phyloP scores from a whole-genome alignment of 2,329 filamentous ascomycete genomes.

The Chaetomiaceae sp. region DNA sequence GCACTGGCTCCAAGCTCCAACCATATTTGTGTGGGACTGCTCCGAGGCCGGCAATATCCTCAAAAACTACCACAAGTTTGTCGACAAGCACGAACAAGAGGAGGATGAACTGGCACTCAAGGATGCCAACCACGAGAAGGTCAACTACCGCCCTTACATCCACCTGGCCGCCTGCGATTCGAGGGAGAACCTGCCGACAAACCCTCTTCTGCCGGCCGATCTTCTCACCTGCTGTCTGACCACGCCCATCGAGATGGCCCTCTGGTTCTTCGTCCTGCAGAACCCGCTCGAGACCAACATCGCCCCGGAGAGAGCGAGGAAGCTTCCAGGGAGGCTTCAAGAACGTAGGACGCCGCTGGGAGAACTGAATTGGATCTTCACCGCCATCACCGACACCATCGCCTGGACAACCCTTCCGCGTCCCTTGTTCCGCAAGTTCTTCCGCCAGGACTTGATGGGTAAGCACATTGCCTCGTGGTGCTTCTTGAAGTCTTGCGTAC shows the following conservation, averaged over 20 bases:
- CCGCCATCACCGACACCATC: slow-evolving; percentile 96
- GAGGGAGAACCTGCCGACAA: slow-evolving; percentile 90
- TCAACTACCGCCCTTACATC: slow-evolving; percentile 65
- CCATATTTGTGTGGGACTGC: slow-evolving; percentile 96
- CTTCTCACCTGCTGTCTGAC: slow-evolving; percentile 94
- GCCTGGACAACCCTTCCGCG: slow-evolving; percentile 94
- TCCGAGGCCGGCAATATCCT: slow-evolving; percentile 95
- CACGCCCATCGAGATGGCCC: slow-evolving; percentile 93
- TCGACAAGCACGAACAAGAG: slow-evolving; percentile 90
- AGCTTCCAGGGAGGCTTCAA: slow-evolving; percentile 84
- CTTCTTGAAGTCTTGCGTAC: no score
- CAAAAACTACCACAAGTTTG: slow-evolving; percentile 88
- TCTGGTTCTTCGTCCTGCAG: slow-evolving; percentile 93
- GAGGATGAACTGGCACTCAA: slow-evolving; percentile 70
- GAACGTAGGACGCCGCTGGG: slow-evolving; percentile 90
- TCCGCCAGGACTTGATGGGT: slow-evolving; percentile 88
- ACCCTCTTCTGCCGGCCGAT: slow-evolving; percentile 87
- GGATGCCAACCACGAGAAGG: slow-evolving; percentile 80
- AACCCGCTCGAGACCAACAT: slow-evolving; percentile 69
- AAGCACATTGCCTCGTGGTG: neutral
- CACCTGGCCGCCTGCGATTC: slow-evolving; percentile 87
- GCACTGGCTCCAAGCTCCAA: slow-evolving; percentile 91
- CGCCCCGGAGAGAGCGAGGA: slow-evolving; percentile 76
- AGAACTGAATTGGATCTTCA: slow-evolving; percentile 99
- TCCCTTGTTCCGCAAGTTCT: slow-evolving; percentile 91